phyloP scores from a whole-genome alignment of 306 rosid species.

The Pachyrhizus erosus region DNA sequence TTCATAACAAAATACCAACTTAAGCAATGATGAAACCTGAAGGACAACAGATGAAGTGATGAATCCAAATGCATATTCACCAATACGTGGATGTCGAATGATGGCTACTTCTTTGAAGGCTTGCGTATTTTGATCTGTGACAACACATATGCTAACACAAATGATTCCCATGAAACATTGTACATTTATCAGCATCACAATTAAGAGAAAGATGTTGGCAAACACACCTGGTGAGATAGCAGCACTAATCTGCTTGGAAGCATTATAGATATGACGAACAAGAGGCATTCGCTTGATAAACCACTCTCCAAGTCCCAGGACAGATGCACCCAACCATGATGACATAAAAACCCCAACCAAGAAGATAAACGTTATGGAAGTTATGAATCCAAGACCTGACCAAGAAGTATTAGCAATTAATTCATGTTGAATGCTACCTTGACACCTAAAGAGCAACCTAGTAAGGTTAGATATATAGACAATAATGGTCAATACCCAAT shows the following conservation, averaged over 20 bases:
- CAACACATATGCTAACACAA: constrained; percentile 1
- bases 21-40: constrained; percentile 60
- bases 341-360: constrained; percentile 95
- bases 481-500: no score
- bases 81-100: constrained; percentile 92
- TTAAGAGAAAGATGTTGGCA: background rate
- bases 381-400: constrained; percentile 88
- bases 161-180: background rate
- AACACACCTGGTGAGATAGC: constrained; percentile 89
- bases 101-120: constrained; percentile 97
- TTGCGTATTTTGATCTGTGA: constrained; percentile 84
- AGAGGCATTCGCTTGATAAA: constrained; percentile 92
- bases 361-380: constrained; percentile 89
- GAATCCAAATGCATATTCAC: constrained; percentile 95
- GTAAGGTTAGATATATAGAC: no score
- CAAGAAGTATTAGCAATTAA: constrained; percentile 31
- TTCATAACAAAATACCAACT: background rate
- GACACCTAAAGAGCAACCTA: no score
- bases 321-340: constrained; percentile 97
- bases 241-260: constrained; percentile 93
- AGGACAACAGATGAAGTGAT: constrained; percentile 83
- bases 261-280: constrained; percentile 88
- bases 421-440: no score
- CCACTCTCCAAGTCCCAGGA: constrained; percentile 93
- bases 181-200: background rate